Conservation (phyloP, 2,329 filamentous ascomycete genomes). For the Penicillium sp. region DNA sequence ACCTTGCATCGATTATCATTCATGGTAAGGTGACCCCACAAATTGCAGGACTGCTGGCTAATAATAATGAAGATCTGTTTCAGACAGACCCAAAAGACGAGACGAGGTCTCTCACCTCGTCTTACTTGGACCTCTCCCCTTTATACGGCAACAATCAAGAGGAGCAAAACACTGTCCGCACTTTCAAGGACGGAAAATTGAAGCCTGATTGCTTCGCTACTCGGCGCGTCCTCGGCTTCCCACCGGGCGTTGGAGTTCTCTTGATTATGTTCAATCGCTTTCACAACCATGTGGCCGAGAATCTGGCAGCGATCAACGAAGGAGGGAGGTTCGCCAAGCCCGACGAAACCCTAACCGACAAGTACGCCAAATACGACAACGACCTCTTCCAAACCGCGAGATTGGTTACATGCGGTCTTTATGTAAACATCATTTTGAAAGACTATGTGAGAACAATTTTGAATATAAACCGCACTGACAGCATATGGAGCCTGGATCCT, state of each 20-base stretch:
- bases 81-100: conserved; percentile 67
- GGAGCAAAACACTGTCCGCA: conserved; percentile 68
- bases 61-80: conserved; percentile 60
- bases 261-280: conserved; percentile 72
- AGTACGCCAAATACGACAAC: conserved; percentile 46
- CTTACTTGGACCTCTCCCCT: conserved; percentile 74
- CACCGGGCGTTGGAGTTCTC: conserved; percentile 70
- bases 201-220: conserved; percentile 74
- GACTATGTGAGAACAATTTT: conserved; percentile 68
- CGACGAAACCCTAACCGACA: conserved; percentile 43
- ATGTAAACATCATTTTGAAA: conserved; percentile 60
- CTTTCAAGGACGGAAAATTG: conserved; percentile 68
- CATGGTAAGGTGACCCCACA: conserved; percentile 46
- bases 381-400: conserved; percentile 60
- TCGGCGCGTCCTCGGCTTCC: conserved; percentile 67
- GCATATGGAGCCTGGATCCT: conserved; percentile 67
- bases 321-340: conserved; percentile 67
- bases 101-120: conserved; percentile 70
- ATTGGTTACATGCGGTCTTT: conserved; percentile 59
- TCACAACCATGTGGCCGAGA: conserved; percentile 70
- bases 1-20: conserved; percentile 72
- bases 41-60: conserved; percentile 16
- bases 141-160: conserved; percentile 71
- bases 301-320: conserved; percentile 70
- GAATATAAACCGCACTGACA: conserved; percentile 63